Evolutionary conservation across 1,139 yeast species (phyloP), one percentile per base, ranked within the genome.

Genomic region (Arxiozyma bovina): DNA sequence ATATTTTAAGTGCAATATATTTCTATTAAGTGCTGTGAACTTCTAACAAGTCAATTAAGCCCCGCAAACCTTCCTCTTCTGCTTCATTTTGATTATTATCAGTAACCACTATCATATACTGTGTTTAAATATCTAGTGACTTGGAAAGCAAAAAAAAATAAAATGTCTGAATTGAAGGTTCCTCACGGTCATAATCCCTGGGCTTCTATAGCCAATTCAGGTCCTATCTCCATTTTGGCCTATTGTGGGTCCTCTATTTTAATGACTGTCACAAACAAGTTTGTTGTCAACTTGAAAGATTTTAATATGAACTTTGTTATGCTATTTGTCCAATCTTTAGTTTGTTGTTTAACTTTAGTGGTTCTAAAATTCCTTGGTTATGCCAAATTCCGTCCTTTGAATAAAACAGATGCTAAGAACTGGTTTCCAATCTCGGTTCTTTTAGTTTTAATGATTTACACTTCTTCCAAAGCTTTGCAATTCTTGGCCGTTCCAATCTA

Each of bases 241-340:
- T 93, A 93, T 81, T 93, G 98, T 77, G 78, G 80, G 57, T 87
- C 98, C 34, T 93, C 98, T 25, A 91, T 93, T 65, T 75, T 91
- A 72, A 93, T 93, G 99, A 93, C 99, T n/a, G 88, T 91, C 59
- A 91, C 98, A 58, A 93, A 93, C 79, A 93, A 93, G 75, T 90
- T 83, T 70, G 98, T 93, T 58, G 84, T 93, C 57, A 84, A 91
- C 50, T 93, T 91, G 48, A 78, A 80, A 60, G 73, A 78, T 54
- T 93, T 93, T 78, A 93, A 91, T 77, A 81, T 93, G 80, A 89
- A 90, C 76, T 90, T 90, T 70, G 84, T 93, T 67, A 79, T 93
- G 69, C 77, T 94, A 70, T 87, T 88, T 34, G 81, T 84, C 47
- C 96, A 89, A 75, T 81, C 91, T 43, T 70, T 82, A 55, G 96